Conservation (phyloP, 2,329 filamentous ascomycete genomes). For the Colletotrichum chlorophyti region DNA sequence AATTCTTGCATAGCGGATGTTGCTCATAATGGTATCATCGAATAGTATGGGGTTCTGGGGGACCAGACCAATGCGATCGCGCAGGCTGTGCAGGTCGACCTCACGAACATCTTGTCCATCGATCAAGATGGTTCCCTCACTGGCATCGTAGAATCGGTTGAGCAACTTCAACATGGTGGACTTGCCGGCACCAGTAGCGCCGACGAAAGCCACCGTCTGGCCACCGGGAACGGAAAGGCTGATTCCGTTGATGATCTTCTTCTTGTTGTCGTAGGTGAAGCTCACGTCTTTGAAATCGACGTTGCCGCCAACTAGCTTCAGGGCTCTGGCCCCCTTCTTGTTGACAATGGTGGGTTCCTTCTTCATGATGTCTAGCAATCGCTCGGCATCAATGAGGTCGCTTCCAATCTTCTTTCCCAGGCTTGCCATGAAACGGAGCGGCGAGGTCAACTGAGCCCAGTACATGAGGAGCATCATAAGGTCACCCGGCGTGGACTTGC, state of each 20-base stretch:
- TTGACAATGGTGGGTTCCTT: slow-evolving; percentile 62
- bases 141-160: slow-evolving; percentile 65
- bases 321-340: slow-evolving; percentile 54
- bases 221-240: slow-evolving; percentile 58
- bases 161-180: slow-evolving; percentile 65
- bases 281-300: slow-evolving; percentile 62
- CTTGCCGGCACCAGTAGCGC: slow-evolving; percentile 65
- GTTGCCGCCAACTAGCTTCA: slow-evolving; percentile 58
- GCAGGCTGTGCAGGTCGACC: slow-evolving; percentile 58
- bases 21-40: slow-evolving; percentile 65
- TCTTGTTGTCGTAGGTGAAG: slow-evolving; percentile 67
- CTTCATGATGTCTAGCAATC: slow-evolving; percentile 63
- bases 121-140: slow-evolving; percentile 57
- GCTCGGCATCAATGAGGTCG: slow-evolving; percentile 64
- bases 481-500: slow-evolving; percentile 66
- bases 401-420: slow-evolving; percentile 63
- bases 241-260: slow-evolving; percentile 61
- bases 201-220: slow-evolving; percentile 65
- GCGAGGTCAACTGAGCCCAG: slow-evolving; percentile 75
- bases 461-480: slow-evolving; percentile 77
- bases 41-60: slow-evolving; percentile 64
- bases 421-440: slow-evolving; percentile 72
- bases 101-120: slow-evolving; percentile 64
- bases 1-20: slow-evolving; percentile 62
- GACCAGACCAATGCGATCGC: slow-evolving; percentile 61